Base-by-base conservation (phyloP, 805 yeast genomes). In the Cyberlindnera sargentensis region DNA sequence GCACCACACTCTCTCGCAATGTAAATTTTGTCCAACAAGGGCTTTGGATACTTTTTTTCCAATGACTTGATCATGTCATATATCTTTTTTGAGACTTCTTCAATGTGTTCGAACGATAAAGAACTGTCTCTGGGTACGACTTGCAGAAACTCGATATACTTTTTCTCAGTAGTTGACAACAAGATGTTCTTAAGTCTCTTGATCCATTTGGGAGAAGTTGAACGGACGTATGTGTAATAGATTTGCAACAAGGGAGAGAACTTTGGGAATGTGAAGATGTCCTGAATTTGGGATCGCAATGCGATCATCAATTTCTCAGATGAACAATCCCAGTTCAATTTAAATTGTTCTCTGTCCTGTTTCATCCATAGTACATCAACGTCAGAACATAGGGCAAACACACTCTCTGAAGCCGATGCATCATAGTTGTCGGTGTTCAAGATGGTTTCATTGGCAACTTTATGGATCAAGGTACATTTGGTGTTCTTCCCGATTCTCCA, bases 401-500 rank as follows among this genome's bases (percentile, higher is more conserved):
- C n/a, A 31, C 23, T 20, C 10, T 24, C 36, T n/a, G 41, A 33
- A 5, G 20, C 27, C 5, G 20, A 27, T 23, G 36, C 8, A 28
- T 25, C 28, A 20, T 33, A 33, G 5, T 8, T 56, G 58, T 3
- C 41, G 29, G 36, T 46, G 45, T 32, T 53, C 56, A 69, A 51
- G 9, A 68, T 52, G 8, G 65, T 56, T 8, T 53, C 56, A 46
- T 69, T 69, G 2, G 72, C 70, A 1, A 83, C 81, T 4, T 78
- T 71, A 43, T 71, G 76, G 5, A 80, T 46, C 6, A 76, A 51
- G 0, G 73, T 67, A 0, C 78, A 73, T 39, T 74, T 62, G 0
- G 85, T 67, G 0, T 78, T 64, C 6, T 58, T 59, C 46, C 71
- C 73, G 4, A 82, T 58, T 45, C 84, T 64, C 93, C 93, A 84